phyloP scores from a whole-genome alignment of 805 yeast genomes.

The Hanseniaspora occidentalis region DNA sequence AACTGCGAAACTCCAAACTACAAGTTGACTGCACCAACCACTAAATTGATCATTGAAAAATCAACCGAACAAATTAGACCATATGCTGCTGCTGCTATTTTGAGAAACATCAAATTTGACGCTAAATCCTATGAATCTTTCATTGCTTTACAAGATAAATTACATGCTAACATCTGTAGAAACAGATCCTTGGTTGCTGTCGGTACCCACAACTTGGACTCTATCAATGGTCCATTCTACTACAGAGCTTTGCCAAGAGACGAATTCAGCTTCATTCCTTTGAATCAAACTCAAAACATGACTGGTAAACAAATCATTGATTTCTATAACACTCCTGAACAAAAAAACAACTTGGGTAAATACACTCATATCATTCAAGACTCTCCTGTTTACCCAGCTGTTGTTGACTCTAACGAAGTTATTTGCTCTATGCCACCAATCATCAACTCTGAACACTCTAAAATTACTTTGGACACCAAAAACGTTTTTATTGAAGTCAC shows the following conservation, averaged over 20 bases:
- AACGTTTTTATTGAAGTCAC: conserved; percentile 90
- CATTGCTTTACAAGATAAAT: conserved; percentile 90
- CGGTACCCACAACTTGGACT: conserved; percentile 93
- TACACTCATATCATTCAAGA: conserved; percentile 79
- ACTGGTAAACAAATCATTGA: conserved; percentile 74
- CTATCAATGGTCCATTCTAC: conserved; percentile 68
- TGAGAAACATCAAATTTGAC: conserved; percentile 72
- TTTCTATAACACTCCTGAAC: conserved; percentile 53
- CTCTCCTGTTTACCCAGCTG: conserved; percentile 84
- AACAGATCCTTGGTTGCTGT: conserved; percentile 95
- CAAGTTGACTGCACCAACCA: conserved; percentile 47
- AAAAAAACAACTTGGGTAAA: conserved; percentile 81
- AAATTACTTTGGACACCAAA: conserved; percentile 71
- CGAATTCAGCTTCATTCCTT: conserved; percentile 63
- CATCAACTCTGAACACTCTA: conserved; percentile 84
- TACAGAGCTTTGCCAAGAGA: conserved; percentile 76
- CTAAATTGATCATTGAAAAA: conserved; percentile 62
- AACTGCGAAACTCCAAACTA: conserved; percentile 51
- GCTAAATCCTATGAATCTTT: conserved; percentile 85
- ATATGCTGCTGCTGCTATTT: conserved; percentile 88
- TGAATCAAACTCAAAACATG: conserved; percentile 58
- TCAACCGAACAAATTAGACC: conserved; percentile 73
- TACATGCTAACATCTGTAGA: conserved; percentile 92
- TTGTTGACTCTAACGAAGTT: conserved; percentile 59
- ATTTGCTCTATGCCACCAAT: conserved; percentile 95